A percentile compares a stretch with the other conserved stretches of the same genome.
These are phyloP conservation scores for Oryza glaberrima DNA, from an alignment of 176 grass and related monocot species.

Conservation along the genomic window DNA sequence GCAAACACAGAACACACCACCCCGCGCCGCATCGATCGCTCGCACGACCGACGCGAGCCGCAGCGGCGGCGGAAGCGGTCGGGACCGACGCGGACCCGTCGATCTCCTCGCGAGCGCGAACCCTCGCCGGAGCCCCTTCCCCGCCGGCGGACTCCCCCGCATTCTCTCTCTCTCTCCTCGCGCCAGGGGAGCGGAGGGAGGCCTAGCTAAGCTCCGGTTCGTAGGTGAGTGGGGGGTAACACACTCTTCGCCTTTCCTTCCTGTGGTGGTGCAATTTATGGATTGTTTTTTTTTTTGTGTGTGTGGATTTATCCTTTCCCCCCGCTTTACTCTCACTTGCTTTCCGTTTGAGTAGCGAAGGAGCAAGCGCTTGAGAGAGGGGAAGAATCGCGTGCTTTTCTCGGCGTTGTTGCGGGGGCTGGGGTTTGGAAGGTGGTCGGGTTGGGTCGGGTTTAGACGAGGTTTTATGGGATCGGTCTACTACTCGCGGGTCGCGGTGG, in stretches of 20 bases:
- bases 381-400: background rate
- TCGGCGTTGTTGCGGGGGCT: background rate
- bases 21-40: too few species aligned
- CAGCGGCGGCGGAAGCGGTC: too few species aligned
- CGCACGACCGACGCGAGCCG: too few species aligned
- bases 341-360: background rate
- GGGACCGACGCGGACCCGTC: too few species aligned
- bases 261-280: background rate
- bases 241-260: background rate
- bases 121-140: background rate
- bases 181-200: too few species aligned
- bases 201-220: too few species aligned
- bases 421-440: background rate
- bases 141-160: background rate
- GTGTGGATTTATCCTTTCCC: background rate
- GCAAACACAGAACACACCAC: background rate
- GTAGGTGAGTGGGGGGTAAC: background rate
- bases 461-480: background rate
- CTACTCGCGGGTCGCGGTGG: background rate
- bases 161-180: background rate
- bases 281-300: background rate
- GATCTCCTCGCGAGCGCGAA: too few species aligned
- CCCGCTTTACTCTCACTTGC: background rate
- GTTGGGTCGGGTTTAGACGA: background rate
- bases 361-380: background rate